Evolutionary conservation across 352 stramenopile species (phyloP).

Genomic region (Pythium catenulatum): DNA sequence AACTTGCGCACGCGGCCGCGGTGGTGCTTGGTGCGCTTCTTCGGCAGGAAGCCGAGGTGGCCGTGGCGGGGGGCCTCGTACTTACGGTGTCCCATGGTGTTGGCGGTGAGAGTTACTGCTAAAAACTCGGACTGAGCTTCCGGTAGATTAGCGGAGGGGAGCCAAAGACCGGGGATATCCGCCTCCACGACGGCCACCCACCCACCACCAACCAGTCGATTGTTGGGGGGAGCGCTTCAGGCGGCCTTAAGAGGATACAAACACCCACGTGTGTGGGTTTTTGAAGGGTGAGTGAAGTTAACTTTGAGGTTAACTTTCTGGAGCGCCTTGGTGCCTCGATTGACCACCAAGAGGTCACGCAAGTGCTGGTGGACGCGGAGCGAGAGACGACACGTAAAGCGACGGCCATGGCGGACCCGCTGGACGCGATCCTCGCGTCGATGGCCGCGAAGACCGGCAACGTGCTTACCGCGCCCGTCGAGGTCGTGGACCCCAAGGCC

Average conservation of each 20-base stretch:
- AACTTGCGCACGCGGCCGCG: conserved; percentile 99
- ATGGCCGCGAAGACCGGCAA: conserved; percentile 90
- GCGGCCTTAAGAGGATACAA: too few relatives aligned
- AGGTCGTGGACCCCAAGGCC: conserved; percentile 4
- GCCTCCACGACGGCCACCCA: neutral
- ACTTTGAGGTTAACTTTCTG: neutral
- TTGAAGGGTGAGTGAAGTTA: too few relatives aligned
- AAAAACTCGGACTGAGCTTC: conserved; percentile 89
- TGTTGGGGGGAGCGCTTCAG: neutral
- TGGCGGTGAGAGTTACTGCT: conserved; percentile 87
- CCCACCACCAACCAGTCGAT: conserved; percentile 8
- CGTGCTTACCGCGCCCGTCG: conserved; percentile 52
- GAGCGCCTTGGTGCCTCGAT: neutral
- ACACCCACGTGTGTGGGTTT: too few relatives aligned
- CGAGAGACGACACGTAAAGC: too few relatives aligned
- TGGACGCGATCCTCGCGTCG: conserved; percentile 88
- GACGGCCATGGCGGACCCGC: conserved; percentile 65
- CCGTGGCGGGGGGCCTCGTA: conserved; percentile 98
- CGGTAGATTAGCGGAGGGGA: too few relatives aligned
- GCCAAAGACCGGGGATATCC: too few relatives aligned
- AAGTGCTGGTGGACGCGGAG: too few relatives aligned
- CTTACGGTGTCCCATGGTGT: conserved; percentile 98
- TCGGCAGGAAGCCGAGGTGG: conserved; percentile 98
- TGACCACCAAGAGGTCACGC: neutral
- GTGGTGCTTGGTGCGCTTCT: conserved; percentile 99